Base-by-base conservation (phyloP, 1,139 yeast genomes). In the Hansenula sp. region DNA sequence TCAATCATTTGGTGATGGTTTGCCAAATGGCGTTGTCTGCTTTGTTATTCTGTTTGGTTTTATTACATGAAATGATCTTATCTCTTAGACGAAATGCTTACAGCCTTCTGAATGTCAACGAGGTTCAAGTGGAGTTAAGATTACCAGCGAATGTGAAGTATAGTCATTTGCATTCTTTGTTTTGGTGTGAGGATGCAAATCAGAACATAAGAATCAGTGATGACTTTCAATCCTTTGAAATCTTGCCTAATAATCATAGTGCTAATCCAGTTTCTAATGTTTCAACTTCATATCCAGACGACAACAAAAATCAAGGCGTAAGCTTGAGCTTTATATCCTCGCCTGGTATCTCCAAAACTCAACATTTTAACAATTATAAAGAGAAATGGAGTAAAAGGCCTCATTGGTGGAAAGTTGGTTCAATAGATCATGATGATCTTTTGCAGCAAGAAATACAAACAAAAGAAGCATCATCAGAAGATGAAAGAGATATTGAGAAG, bases 401-500 rank as follows among this genome's bases (percentile, higher is more conserved):
- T 3, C 37, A 34, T 8, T 34, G 37, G 37, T 34, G 37, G 37
- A 34, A 20, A 21, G 17, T 33, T 13, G 35, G 25, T n/a, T 9
- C 34, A 22, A n/a, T n/a, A n/a, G n/a, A n/a, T n/a, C n/a, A n/a
- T n/a, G n/a, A n/a, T n/a, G n/a, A 17, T 18, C 10, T 12, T 14
- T n/a, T 28, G 18, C n/a, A n/a, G n/a, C n/a, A n/a, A n/a, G n/a
- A n/a, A n/a, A n/a, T n/a, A n/a, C n/a, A n/a, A n/a, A n/a, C n/a
- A n/a, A n/a, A n/a, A n/a, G 13, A 21, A 21, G 24, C 6, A 21
- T 21, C 24, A 21, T 21, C 9, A 7, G 24, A 21, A 21, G 24
- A 9, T 9, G 24, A 21, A 21, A 21, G 24, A 7, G 6, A 7
- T 21, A 21, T 21, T 6, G 24, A 21, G 9, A 24, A 10, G 26